Percentiles rank a stretch among this genome's conserved stretches.
These are phyloP conservation scores for Verticillium isaacii DNA, from an alignment of 2,329 filamentous ascomycete genomes.

Conservation along the genomic window DNA sequence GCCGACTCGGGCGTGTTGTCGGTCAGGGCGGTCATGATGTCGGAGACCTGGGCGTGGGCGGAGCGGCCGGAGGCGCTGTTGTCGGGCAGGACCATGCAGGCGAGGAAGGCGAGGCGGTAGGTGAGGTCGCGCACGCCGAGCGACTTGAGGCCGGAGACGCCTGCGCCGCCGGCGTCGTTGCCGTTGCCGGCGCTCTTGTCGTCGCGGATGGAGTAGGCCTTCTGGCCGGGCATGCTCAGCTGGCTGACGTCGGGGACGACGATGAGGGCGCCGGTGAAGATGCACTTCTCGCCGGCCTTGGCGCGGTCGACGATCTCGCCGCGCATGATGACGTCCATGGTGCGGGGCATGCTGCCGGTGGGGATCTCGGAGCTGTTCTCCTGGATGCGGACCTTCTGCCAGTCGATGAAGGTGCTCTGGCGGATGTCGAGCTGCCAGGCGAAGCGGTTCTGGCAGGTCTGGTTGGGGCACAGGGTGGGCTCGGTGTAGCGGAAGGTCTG, in stretches of 20 bases:
- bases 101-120: slow-evolving; percentile 92
- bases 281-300: slow-evolving; percentile 96
- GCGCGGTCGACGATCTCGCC: slow-evolving; percentile 97
- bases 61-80: slow-evolving; percentile 73
- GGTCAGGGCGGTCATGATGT: slow-evolving; percentile 81
- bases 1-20: slow-evolving; percentile 61
- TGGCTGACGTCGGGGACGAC: slow-evolving; percentile 97
- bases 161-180: slow-evolving; percentile 76
- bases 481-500: slow-evolving; percentile 98
- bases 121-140: slow-evolving; percentile 93
- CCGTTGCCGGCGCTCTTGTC: slow-evolving; percentile 68
- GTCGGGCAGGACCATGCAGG: slow-evolving; percentile 93
- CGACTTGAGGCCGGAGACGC: slow-evolving; percentile 83
- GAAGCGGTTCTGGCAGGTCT: slow-evolving; percentile 77
- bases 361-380: slow-evolving; percentile 98
- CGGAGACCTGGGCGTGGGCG: slow-evolving; percentile 69
- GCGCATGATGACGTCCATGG: slow-evolving; percentile 92
- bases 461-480: slow-evolving; percentile 90
- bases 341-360: slow-evolving; percentile 96
- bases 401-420: slow-evolving; percentile 96
- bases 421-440: slow-evolving; percentile 97
- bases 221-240: slow-evolving; percentile 79
- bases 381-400: slow-evolving; percentile 97
- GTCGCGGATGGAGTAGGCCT: slow-evolving; percentile 79
- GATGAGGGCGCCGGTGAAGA: slow-evolving; percentile 94